A percentile compares a stretch with the other conserved stretches of the same genome.
These are phyloP conservation scores for Psidium guajava DNA, from an alignment of 345 rosid genomes.

Conservation along the genomic window DNA sequence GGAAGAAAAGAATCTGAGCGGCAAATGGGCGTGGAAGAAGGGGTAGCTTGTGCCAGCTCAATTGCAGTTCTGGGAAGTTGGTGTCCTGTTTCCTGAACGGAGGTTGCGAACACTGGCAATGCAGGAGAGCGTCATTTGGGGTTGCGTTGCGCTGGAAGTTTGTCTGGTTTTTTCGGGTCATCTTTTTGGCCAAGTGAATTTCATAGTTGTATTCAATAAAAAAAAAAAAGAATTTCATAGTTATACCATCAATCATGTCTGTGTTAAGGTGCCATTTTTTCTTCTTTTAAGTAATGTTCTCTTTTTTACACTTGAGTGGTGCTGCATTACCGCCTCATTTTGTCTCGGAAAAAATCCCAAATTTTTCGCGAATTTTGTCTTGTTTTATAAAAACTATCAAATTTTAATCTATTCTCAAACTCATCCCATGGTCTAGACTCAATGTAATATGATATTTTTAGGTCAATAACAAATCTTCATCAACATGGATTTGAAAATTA, in stretches of 20 bases:
- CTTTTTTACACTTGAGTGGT: no score
- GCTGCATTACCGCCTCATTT: no score
- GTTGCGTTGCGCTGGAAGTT: not conserved
- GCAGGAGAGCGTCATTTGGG: not conserved
- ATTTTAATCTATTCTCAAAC: no score
- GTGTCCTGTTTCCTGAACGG: not conserved
- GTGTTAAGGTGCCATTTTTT: not conserved
- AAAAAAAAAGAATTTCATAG: not conserved
- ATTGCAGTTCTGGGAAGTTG: not conserved
- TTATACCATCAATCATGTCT: not conserved
- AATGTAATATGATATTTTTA: no score
- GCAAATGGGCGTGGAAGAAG: not conserved
- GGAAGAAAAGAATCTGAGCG: not conserved
- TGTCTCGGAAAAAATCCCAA: no score
- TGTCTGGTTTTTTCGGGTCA: not conserved
- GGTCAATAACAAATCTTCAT: no score
- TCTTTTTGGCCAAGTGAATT: not conserved
- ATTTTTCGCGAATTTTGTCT: no score
- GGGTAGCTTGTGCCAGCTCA: not conserved
- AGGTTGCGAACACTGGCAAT: not conserved
- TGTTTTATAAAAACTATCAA: no score
- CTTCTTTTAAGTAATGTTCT: not conserved
- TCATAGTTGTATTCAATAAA: not conserved
- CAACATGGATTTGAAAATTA: no score
- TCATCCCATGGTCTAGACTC: no score